Conservation (phyloP, 495 filamentous ascomycete genomes). For the Sordaria brevicollis region DNA sequence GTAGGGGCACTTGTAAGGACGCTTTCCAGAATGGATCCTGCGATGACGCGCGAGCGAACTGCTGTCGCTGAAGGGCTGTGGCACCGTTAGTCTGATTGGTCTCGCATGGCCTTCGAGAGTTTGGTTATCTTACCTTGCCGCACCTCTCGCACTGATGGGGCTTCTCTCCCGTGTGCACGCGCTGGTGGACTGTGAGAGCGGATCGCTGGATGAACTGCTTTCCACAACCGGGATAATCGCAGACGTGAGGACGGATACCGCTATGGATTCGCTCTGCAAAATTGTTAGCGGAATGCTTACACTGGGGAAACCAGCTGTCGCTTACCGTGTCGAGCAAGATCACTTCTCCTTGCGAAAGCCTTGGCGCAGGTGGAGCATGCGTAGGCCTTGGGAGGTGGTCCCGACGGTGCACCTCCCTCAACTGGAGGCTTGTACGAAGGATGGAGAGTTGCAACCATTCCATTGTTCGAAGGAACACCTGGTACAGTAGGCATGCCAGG, state of each 20-base stretch:
- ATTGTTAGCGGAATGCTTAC: constrained; percentile 11
- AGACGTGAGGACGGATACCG: constrained; percentile 84
- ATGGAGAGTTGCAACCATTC: background rate
- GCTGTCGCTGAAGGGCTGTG: constrained; percentile 95
- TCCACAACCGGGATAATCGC: constrained; percentile 77
- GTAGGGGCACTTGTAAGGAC: constrained; percentile 95
- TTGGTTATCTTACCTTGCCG: constrained; percentile 61
- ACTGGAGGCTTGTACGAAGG: constrained; percentile 20
- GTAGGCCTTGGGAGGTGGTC: constrained; percentile 55
- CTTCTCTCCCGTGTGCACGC: constrained; percentile 96
- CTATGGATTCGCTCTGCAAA: constrained; percentile 84
- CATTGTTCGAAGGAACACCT: constrained; percentile 21
- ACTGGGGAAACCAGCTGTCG: background rate
- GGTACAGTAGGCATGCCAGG: constrained; percentile 34
- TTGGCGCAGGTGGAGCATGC: constrained; percentile 87
- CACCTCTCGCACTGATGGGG: constrained; percentile 97
- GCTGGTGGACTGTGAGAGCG: constrained; percentile 89
- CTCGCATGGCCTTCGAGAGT: background rate
- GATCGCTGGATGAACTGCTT: constrained; percentile 98
- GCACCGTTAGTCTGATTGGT: constrained; percentile 1
- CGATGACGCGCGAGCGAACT: constrained; percentile 91
- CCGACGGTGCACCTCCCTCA: constrained; percentile 3
- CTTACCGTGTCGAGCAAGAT: constrained; percentile 90
- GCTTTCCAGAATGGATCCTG: constrained; percentile 89
- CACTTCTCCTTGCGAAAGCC: constrained; percentile 86